Percentiles rank a stretch among this genome's conserved stretches.
These are phyloP conservation scores for Myrmaecium sp. DNA, from an alignment of 2,329 filamentous ascomycete species.

Conservation along the genomic window DNA sequence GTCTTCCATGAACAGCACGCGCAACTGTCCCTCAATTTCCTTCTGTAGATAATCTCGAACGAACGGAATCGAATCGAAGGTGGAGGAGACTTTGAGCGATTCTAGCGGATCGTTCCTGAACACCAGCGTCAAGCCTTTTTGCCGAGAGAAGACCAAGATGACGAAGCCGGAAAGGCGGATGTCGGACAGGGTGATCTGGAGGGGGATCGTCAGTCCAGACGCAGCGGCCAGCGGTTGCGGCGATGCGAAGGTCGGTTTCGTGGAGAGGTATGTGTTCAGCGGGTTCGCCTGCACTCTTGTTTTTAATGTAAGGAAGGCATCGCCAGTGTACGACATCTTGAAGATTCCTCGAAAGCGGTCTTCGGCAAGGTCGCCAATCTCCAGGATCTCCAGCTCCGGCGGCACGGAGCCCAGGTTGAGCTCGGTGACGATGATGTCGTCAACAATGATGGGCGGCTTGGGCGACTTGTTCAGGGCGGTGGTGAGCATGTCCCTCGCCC, in stretches of 20 bases:
- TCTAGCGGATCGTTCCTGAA: constrained; percentile 97
- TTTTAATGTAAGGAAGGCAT: constrained; percentile 87
- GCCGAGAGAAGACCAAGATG: constrained; percentile 91
- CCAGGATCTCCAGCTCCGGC: constrained; percentile 87
- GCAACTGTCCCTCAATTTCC: constrained; percentile 84
- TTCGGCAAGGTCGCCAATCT: constrained; percentile 94
- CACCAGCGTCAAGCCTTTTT: constrained; percentile 90
- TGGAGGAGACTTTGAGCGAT: constrained; percentile 94
- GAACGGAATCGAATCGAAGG: constrained; percentile 97
- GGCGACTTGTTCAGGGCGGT: constrained; percentile 93
- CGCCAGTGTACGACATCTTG: constrained; percentile 96
- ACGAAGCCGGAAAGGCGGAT: constrained; percentile 95
- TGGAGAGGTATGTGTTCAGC: constrained; percentile 84
- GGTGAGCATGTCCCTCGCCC: constrained; percentile 85
- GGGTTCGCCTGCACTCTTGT: constrained; percentile 96
- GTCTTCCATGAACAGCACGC: constrained; percentile 95
- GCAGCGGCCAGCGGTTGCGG: constrained; percentile 82
- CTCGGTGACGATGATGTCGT: constrained; percentile 96
- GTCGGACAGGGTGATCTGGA: constrained; percentile 90
- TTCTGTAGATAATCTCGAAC: constrained; percentile 92
- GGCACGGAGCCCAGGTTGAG: constrained; percentile 90
- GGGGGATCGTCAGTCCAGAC: constrained; percentile 85
- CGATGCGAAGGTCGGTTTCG: constrained; percentile 81
- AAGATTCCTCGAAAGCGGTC: constrained; percentile 96
- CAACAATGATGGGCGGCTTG: constrained; percentile 96